A percentile compares a stretch with the other conserved stretches of the same genome.
Evolutionary conservation across 2,329 filamentous ascomycete species (phyloP).

Genomic region (Fusarium sp.): DNA sequence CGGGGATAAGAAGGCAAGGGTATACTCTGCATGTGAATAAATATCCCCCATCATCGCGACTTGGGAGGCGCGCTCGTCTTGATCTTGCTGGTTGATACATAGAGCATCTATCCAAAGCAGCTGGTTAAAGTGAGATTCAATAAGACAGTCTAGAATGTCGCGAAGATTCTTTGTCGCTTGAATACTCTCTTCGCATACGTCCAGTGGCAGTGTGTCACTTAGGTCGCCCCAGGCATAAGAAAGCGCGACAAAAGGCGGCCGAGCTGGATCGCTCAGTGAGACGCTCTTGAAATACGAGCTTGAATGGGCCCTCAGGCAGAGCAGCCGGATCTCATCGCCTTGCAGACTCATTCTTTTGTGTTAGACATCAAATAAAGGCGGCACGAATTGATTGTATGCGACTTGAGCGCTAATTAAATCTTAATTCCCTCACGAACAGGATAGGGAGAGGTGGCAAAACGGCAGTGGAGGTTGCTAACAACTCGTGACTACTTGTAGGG

Average conservation of each 20-base stretch:
- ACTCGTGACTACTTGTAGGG: no score
- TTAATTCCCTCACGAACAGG: no score
- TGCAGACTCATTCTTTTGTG: no score
- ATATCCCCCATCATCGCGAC: neutral
- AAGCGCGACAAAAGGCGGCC: neutral
- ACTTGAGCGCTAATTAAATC: no score
- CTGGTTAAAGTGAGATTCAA: fast-evolving
- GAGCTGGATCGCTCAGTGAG: neutral
- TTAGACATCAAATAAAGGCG: no score
- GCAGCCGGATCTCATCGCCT: neutral
- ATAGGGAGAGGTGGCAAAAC: no score
- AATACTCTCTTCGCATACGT: neutral
- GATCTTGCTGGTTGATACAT: neutral
- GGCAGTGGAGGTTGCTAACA: no score
- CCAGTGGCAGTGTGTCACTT: neutral
- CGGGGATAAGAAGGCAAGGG: neutral
- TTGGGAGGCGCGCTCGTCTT: neutral
- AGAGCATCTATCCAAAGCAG: neutral
- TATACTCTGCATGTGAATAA: neutral
- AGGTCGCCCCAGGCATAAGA: neutral
- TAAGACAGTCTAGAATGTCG: neutral
- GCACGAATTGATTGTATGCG: no score
- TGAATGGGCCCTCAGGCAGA: neutral
- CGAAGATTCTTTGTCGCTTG: neutral
- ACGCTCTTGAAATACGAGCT: neutral